phyloP scores from a whole-genome alignment of 73 alveolate species.

The Paramecium tetraurelia region DNA sequence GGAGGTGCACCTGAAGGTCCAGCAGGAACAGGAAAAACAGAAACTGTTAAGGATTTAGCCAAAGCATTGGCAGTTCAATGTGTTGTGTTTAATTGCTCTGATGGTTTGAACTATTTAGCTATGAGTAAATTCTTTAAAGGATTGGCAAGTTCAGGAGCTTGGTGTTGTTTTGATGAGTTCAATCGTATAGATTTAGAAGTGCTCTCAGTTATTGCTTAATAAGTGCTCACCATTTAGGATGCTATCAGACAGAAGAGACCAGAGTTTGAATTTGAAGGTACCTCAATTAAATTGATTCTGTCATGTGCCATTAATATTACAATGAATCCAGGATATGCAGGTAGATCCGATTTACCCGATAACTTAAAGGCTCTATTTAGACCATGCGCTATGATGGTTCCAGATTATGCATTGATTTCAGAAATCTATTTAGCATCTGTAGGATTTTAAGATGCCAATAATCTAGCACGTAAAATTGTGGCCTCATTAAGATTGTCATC shows the following conservation, averaged over 20 bases:
- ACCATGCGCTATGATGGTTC: constrained; percentile 99
- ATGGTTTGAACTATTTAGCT: constrained; percentile 92
- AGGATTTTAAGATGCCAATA: constrained; percentile 97
- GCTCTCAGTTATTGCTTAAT: constrained; percentile 98
- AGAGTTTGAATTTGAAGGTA: constrained; percentile 95
- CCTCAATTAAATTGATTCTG: constrained; percentile 79
- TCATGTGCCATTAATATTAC: constrained; percentile 99
- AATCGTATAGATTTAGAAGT: constrained; percentile 99
- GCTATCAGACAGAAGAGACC: constrained; percentile 87
- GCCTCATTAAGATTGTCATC: constrained; percentile 96
- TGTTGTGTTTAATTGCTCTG: constrained; percentile 99
- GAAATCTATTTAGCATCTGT: constrained; percentile 93
- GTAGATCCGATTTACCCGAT: constrained; percentile 99
- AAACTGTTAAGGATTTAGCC: constrained; percentile 97
- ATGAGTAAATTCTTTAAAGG: constrained; percentile 99
- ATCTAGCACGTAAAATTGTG: constrained; percentile 96
- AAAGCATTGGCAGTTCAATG: constrained; percentile 99
- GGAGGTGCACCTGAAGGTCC: constrained; percentile 99
- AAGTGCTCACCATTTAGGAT: constrained; percentile 86
- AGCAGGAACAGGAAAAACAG: constrained; percentile 90
- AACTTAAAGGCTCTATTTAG: constrained; percentile 94
- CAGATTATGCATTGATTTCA: constrained; percentile 97
- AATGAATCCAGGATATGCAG: constrained; percentile 99
- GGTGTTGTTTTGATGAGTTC: constrained; percentile 99
- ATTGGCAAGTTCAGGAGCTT: constrained; percentile 98